Conservation (phyloP, 179 eudicot genomes). For the Spergularia azorica region DNA sequence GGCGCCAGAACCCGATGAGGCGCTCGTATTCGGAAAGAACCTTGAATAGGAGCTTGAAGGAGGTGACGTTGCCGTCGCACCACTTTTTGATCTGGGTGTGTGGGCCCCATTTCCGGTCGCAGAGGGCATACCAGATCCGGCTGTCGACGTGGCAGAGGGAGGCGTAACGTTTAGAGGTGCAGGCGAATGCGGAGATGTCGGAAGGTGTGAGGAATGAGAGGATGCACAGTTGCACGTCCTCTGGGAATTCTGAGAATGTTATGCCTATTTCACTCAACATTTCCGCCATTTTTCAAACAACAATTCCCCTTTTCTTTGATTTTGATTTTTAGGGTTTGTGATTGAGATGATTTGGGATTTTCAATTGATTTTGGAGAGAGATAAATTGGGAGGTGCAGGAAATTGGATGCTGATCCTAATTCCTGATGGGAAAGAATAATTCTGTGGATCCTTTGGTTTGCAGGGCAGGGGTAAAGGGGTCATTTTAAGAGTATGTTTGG, state of each 20-base stretch:
- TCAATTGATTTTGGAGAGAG: neutral
- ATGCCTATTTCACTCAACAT: neutral
- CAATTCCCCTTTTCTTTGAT: no score
- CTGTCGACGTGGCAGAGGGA: constrained; percentile 46
- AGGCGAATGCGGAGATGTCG: constrained; percentile 62
- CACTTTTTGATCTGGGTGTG: constrained; percentile 62
- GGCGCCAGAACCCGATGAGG: constrained; percentile 91
- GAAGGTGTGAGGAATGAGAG: constrained; percentile 73
- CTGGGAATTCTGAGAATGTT: constrained; percentile 77
- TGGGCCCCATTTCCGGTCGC: constrained; percentile 70
- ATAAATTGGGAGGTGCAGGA: neutral
- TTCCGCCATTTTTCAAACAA: neutral
- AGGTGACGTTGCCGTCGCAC: constrained; percentile 48
- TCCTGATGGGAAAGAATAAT: constrained; percentile 8
- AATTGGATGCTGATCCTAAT: neutral
- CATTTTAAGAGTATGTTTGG: neutral
- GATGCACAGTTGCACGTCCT: constrained; percentile 81
- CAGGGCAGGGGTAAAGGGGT: neutral
- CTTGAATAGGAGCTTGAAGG: constrained; percentile 52
- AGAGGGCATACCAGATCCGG: constrained; percentile 76
- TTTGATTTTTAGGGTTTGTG: neutral
- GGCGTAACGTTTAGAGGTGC: constrained; percentile 64
- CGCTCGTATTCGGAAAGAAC: constrained; percentile 51
- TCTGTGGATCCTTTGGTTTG: neutral
- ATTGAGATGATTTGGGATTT: neutral